Evolutionary conservation across 2,329 filamentous ascomycete species (phyloP).

Genomic region (Clonostachys byssicola): DNA sequence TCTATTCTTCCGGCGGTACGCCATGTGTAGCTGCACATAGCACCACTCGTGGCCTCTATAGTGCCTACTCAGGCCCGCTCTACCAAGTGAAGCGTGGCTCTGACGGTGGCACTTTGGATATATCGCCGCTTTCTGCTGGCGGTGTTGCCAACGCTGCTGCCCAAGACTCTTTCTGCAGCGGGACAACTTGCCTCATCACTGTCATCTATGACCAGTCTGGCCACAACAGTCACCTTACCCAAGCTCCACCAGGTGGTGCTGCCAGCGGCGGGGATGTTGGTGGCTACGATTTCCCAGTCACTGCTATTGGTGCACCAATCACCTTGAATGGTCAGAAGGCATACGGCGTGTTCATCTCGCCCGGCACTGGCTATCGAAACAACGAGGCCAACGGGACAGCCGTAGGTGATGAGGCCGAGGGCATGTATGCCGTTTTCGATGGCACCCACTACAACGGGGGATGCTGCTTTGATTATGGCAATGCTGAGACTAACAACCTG

Average conservation of each 20-base stretch:
- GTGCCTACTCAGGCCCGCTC: conserved; percentile 43
- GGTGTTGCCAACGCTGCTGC: conserved; percentile 57
- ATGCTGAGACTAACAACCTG: conserved; percentile 44
- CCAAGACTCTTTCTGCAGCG: conserved; percentile 57
- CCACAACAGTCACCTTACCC: conserved; percentile 55
- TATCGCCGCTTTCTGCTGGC: conserved; percentile 49
- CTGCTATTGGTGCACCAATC: conserved; percentile 56
- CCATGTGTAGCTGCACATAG: conserved; percentile 63
- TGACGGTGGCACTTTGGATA: conserved; percentile 32
- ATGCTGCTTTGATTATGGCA: conserved; percentile 57
- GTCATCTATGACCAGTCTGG: conserved; percentile 66
- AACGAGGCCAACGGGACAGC: conserved; percentile 47
- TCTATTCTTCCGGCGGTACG: conserved; percentile 53
- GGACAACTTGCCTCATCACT: conserved; percentile 59
- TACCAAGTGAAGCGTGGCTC: conserved; percentile 53
- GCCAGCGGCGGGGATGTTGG: conserved; percentile 49
- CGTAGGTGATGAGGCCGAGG: conserved; percentile 48
- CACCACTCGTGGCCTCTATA: conserved; percentile 61
- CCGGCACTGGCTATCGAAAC: conserved; percentile 61
- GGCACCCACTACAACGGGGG: conserved; percentile 53
- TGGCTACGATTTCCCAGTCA: conserved; percentile 57
- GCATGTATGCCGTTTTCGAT: conserved; percentile 58
- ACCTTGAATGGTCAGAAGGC: conserved; percentile 56
- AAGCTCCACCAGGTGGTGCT: conserved; percentile 50
- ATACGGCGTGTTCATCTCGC: conserved; percentile 59